Evolutionary conservation across 1,284 basidiomycete species (phyloP), one percentile per base, ranked within the genome.

Genomic region (Cutaneotrichosporon cutaneum): DNA sequence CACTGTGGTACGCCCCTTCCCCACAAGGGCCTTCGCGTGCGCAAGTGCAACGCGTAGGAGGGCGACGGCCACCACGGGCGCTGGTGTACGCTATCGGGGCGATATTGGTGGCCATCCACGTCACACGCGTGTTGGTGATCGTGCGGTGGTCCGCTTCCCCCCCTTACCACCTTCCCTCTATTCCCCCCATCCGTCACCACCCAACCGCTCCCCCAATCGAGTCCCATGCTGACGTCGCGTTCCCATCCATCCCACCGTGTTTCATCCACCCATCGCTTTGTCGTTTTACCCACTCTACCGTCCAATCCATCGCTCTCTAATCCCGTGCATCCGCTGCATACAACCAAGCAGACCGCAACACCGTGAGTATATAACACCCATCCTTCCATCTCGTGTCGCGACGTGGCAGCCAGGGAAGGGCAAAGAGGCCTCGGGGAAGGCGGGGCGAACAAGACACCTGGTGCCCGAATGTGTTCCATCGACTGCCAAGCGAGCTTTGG

Each of bases 181-280:
- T 51, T 44, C 30, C 59, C 55, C 48, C 50, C 50, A 32, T 24
- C 61, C 39, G 26, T 48, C 45, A 45, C 50, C 44, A 13, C 58
- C 39, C 47, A 18, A 11, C 47, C 48, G 6, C 39, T 55, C 39
- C 33, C 52, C 52, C 53, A 39, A 54, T 42, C 53, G 53, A 54
- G 36, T 30, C 26, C 36, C 30, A 35, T 60, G 58, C 58, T 60
- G 58, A 60, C 58, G n/a, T 52, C 53, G 58, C 53, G 45, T 55
- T 50, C 54, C 60, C 47, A 35, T 45, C 36, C 50, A 27, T 27
- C 47, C 44, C 26, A 14, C 30, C 54, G 47, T 51, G n/a, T 32
- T 33, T 56, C 54, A 44, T 51, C 21, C 35, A 51, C 22, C 47
- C 48, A 56, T 39, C 39, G 44, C n/a, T 50, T 56, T 21, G 16